Evolutionary conservation across 345 rosid species (phyloP).

Genomic region (Rhodamnia rubescens): DNA sequence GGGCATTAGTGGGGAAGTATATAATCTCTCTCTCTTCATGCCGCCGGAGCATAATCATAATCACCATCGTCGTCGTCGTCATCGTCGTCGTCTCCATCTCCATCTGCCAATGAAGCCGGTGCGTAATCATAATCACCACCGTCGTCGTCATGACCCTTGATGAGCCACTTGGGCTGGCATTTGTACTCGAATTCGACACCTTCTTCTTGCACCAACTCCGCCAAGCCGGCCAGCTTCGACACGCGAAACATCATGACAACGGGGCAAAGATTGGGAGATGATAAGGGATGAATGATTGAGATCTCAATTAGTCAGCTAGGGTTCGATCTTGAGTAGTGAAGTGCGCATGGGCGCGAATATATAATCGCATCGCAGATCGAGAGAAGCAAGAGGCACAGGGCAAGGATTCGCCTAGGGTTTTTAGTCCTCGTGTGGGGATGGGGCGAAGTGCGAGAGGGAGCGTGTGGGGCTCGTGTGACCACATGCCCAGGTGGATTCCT

Average conservation of each 20-base stretch:
- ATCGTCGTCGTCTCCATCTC: not conserved
- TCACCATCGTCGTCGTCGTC: not conserved
- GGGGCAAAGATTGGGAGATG: not conserved
- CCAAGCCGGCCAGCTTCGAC: not conserved
- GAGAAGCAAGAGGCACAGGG: not conserved
- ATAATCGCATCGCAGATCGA: not conserved
- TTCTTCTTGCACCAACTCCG: not conserved
- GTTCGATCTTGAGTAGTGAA: not conserved
- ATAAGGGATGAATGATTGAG: not conserved
- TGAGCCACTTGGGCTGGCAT: not conserved
- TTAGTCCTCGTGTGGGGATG: not conserved
- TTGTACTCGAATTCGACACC: not conserved
- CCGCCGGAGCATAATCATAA: not conserved
- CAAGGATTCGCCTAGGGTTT: not conserved
- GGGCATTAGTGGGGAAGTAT: not conserved
- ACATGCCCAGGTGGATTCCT: constrained; percentile 5
- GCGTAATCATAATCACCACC: not conserved
- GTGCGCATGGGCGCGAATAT: not conserved
- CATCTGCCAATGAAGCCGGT: not conserved
- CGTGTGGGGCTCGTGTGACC: constrained; percentile 5
- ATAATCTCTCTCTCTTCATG: not conserved
- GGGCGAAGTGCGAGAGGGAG: not conserved
- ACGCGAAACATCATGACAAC: not conserved
- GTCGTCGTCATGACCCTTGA: not conserved
- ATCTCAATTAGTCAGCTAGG: not conserved